Conservation (phyloP, 2,329 filamentous ascomycete genomes). For the Ilyonectria destructans region DNA sequence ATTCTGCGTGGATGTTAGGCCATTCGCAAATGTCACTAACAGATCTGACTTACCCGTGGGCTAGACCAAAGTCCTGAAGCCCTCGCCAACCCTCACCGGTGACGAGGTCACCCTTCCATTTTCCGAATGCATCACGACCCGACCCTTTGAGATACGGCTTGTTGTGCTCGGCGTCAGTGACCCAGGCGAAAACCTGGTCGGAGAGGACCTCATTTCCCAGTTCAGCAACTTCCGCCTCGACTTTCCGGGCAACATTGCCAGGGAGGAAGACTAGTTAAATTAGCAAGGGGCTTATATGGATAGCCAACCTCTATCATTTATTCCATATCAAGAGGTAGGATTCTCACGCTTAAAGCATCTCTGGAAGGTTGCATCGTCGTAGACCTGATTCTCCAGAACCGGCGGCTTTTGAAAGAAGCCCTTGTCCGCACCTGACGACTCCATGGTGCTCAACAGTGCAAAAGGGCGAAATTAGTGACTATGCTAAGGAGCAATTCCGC, state of each 20-base stretch:
- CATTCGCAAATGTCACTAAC: neutral
- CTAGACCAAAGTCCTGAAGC: slow-evolving; percentile 72
- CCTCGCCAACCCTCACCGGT: slow-evolving; percentile 78
- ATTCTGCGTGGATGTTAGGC: slow-evolving; percentile 55
- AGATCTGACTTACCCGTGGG: slow-evolving; percentile 62
- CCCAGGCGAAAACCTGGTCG: slow-evolving; percentile 68
- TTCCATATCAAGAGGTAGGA: neutral
- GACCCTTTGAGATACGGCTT: slow-evolving; percentile 72
- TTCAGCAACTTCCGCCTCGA: slow-evolving; percentile 61
- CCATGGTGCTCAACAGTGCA: slow-evolving; percentile 52
- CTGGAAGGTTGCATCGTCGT: slow-evolving; percentile 69
- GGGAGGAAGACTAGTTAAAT: slow-evolving; percentile 67
- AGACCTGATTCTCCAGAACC: slow-evolving; percentile 69
- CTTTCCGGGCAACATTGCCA: slow-evolving; percentile 54
- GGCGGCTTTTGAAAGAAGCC: slow-evolving; percentile 73
- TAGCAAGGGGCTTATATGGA: neutral
- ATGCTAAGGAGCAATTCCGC: slow-evolving; percentile 13
- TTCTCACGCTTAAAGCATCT: slow-evolving; percentile 67
- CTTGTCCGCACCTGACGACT: slow-evolving; percentile 61
- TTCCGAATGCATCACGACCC: slow-evolving; percentile 75
- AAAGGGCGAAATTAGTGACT: neutral
- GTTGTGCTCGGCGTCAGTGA: slow-evolving; percentile 77
- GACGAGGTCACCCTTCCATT: slow-evolving; percentile 71
- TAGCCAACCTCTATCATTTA: neutral
- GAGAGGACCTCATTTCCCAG: slow-evolving; percentile 70